Percentiles rank a stretch among this genome's conserved stretches.
Evolutionary conservation across 176 grass and related monocot genomes (phyloP).

Genomic region (Otatea glauca): DNA sequence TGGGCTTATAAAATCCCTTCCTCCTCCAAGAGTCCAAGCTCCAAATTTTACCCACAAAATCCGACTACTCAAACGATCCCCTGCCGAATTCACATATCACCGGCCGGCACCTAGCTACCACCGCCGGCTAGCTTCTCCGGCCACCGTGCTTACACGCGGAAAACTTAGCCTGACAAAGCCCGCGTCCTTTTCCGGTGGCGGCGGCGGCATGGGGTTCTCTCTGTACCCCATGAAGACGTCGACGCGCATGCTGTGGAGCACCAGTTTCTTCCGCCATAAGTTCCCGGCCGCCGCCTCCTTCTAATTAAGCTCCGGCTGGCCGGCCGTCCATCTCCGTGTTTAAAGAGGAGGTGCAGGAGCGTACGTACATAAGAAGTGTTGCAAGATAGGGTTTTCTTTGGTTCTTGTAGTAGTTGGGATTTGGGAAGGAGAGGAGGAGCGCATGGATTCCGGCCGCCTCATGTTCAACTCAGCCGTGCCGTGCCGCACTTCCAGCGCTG

Average conservation of each 20-base stretch:
- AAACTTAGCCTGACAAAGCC: slow-evolving; percentile 4
- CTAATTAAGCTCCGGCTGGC: slow-evolving; percentile 38
- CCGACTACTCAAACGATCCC: too few species aligned
- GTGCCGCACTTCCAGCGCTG: neutral
- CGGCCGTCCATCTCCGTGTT: slow-evolving; percentile 28
- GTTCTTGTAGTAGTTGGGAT: neutral
- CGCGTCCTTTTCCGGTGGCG: neutral
- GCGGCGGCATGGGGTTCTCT: slow-evolving; percentile 57
- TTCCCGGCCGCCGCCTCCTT: slow-evolving; percentile 45
- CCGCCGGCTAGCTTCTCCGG: slow-evolving; percentile 37
- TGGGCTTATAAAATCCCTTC: too few species aligned
- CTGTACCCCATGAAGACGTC: slow-evolving; percentile 83
- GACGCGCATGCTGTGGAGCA: slow-evolving; percentile 84
- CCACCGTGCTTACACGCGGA: neutral
- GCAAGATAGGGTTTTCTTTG: slow-evolving; percentile 26
- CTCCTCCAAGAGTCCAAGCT: too few species aligned
- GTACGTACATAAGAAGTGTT: slow-evolving; percentile 1
- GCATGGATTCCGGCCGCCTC: slow-evolving; percentile 61
- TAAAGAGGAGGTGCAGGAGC: slow-evolving; percentile 32
- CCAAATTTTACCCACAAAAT: too few species aligned
- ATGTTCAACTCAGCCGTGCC: slow-evolving; percentile 54
- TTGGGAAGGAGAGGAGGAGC: neutral
- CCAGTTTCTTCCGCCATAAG: slow-evolving; percentile 94
- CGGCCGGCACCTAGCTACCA: neutral
- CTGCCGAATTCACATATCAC: too few species aligned